Evolutionary conservation across 495 filamentous ascomycete species (phyloP), one percentile per base, ranked within the genome.

Genomic region (Extremus antarcticus): DNA sequence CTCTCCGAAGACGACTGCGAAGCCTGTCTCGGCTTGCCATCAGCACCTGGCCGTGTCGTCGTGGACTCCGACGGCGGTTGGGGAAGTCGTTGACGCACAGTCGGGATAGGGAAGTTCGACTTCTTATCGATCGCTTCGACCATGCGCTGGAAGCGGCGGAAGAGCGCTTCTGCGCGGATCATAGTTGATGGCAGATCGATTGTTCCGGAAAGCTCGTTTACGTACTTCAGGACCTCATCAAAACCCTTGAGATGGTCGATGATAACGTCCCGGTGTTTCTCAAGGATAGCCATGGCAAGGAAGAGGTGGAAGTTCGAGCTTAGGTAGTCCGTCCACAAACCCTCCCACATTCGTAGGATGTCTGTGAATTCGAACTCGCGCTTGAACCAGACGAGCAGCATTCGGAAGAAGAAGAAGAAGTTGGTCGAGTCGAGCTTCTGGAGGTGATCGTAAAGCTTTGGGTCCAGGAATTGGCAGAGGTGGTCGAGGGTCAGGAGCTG

Each of bases 331-430:
- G 94, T 96, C 94, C 92, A 97, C 1, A 98, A 74, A 1, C 78
- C 76, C 70, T 98, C 92, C 90, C 92, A 98, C 8, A 98, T 74
- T 20, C 85, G 81, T 25, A 97, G 73, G 25, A 94, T 79, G 64
- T 96, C 88, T 39, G 73, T 65, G 87, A 89, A 97, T 62, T 80
- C 76, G 63, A 97, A 98, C 70, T 98, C 92, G 2, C 92, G 86
- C 72, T 98, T 97, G 70, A 90, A 98, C 91, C 91, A 97, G 19
- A 98, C 92, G 0, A 98, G 75, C 22, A 98, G 74, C 90, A 96
- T 96, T 22, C 92, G 84, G 78, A 97, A 98, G 76, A 97, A 97
- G 75, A 98, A 98, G 70, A 98, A 98, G 71, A 97, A 98, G 69
- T 98, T 97, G 19, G 92, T 97, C 62, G 83, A 88, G 58, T 97